A percentile compares a stretch with the other conserved stretches of the same genome.
These are phyloP conservation scores for Aureobasidium vineae DNA, from an alignment of 2,329 filamentous ascomycete genomes.

Conservation along the genomic window DNA sequence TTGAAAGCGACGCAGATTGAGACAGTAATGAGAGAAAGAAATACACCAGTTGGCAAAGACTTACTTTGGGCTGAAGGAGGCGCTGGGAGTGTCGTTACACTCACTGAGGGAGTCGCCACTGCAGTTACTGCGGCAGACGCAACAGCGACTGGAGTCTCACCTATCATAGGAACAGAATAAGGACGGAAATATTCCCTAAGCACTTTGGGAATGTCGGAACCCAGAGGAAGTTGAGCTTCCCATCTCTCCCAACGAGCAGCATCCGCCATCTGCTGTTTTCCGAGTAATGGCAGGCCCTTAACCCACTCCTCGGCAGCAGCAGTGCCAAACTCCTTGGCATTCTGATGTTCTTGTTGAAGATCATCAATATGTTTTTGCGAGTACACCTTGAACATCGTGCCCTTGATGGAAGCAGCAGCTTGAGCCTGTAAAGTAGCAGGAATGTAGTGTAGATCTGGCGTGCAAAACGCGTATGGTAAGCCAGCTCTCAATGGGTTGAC, in stretches of 20 bases:
- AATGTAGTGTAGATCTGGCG: conserved; percentile 60
- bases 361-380: conserved; percentile 61
- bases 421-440: conserved; percentile 56
- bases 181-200: conserved; percentile 38
- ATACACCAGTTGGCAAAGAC: conserved; percentile 11
- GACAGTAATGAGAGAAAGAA: neutral
- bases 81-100: conserved; percentile 18
- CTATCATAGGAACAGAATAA: conserved; percentile 29
- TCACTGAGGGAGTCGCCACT: neutral
- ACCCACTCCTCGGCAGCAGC: conserved; percentile 73
- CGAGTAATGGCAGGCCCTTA: conserved; percentile 67
- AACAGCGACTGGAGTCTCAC: conserved; percentile 5
- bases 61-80: conserved; percentile 26
- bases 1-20: neutral
- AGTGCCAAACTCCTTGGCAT: conserved; percentile 64
- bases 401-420: conserved; percentile 46
- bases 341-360: conserved; percentile 61
- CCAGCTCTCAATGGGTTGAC: conserved; percentile 63
- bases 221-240: conserved; percentile 48
- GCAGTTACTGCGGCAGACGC: neutral
- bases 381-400: conserved; percentile 65
- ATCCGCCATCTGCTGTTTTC: conserved; percentile 60
- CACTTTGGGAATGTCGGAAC: conserved; percentile 33
- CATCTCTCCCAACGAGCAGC: conserved; percentile 73
- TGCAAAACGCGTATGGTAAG: conserved; percentile 67